Evolutionary conservation across 176 grass and related monocot species (phyloP).

Genomic region (Calamus simplicifolius): DNA sequence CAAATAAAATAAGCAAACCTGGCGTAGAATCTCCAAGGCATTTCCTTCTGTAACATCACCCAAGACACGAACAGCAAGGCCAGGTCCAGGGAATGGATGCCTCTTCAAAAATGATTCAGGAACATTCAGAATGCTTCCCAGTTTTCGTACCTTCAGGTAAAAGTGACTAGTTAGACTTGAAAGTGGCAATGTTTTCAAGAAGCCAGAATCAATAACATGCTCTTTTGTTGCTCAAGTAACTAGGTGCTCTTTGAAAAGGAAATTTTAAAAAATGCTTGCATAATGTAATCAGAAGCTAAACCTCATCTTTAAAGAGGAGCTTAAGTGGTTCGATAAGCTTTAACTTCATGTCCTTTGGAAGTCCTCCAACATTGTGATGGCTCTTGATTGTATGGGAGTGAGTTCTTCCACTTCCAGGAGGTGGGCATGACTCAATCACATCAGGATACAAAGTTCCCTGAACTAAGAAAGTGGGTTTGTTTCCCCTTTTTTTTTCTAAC

Average conservation of each 20-base stretch:
- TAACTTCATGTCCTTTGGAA: constrained; percentile 73
- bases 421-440: constrained; percentile 89
- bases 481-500: constrained; percentile 50
- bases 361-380: constrained; percentile 87
- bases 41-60: constrained; percentile 92
- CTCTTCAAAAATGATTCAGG: constrained; percentile 86
- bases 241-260: not conserved
- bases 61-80: constrained; percentile 74
- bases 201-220: too few relatives aligned
- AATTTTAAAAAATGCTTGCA: not conserved
- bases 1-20: constrained; percentile 33
- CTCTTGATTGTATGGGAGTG: constrained; percentile 93
- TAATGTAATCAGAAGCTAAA: constrained; percentile 6
- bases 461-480: constrained; percentile 54
- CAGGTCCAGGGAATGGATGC: constrained; percentile 91
- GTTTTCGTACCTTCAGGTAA: constrained; percentile 53
- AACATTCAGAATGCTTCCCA: constrained; percentile 74
- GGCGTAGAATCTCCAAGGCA: constrained; percentile 72
- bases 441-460: constrained; percentile 92
- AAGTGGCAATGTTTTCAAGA: too few relatives aligned
- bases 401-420: constrained; percentile 63
- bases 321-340: constrained; percentile 88
- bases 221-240: too few relatives aligned
- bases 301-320: constrained; percentile 88
- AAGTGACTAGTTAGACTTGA: not conserved